Percentiles rank a stretch among this genome's conserved stretches.
phyloP scores from a whole-genome alignment of 495 filamentous ascomycete genomes.

The Penicillium goetzii region DNA sequence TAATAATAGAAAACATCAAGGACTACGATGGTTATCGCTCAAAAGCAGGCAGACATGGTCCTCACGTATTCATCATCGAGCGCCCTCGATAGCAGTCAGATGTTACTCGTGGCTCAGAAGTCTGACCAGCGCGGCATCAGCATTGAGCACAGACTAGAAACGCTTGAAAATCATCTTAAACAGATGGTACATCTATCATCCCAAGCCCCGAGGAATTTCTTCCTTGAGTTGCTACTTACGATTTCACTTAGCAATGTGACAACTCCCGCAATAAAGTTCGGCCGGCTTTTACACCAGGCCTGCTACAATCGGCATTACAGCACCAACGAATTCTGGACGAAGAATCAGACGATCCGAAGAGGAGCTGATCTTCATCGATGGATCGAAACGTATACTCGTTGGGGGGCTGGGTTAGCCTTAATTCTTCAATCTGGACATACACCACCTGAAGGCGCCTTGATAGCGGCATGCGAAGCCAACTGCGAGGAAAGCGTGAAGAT shows the following conservation, averaged over 20 bases:
- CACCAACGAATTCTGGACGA: slow-evolving; percentile 9
- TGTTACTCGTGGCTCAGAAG: slow-evolving; percentile 2
- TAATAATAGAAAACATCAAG: slow-evolving; percentile 11
- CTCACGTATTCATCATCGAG: slow-evolving; percentile 16
- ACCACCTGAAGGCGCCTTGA: slow-evolving; percentile 3
- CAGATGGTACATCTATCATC: slow-evolving; percentile 9
- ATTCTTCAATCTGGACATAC: slow-evolving; percentile 16
- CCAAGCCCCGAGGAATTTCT: neutral
- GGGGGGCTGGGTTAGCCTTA: slow-evolving; percentile 6
- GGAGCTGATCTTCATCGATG: slow-evolving; percentile 5
- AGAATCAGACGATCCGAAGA: slow-evolving; percentile 9
- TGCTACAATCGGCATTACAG: slow-evolving; percentile 16
- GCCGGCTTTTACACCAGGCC: slow-evolving; percentile 6
- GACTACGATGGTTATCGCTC: slow-evolving; percentile 9
- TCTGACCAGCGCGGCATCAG: slow-evolving; percentile 9
- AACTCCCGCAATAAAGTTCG: neutral
- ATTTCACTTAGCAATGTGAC: slow-evolving; percentile 4
- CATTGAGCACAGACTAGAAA: slow-evolving; percentile 14
- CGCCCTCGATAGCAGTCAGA: slow-evolving; percentile 14
- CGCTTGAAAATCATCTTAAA: slow-evolving; percentile 8
- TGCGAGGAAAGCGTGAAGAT: slow-evolving; percentile 14
- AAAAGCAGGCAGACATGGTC: slow-evolving; percentile 9
- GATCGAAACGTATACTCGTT: slow-evolving; percentile 12
- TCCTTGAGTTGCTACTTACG: slow-evolving; percentile 8
- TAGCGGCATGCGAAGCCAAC: slow-evolving; percentile 9